Evolutionary conservation across 1,284 basidiomycete genomes (phyloP).

Genomic region (Ceratobasidium sp.): DNA sequence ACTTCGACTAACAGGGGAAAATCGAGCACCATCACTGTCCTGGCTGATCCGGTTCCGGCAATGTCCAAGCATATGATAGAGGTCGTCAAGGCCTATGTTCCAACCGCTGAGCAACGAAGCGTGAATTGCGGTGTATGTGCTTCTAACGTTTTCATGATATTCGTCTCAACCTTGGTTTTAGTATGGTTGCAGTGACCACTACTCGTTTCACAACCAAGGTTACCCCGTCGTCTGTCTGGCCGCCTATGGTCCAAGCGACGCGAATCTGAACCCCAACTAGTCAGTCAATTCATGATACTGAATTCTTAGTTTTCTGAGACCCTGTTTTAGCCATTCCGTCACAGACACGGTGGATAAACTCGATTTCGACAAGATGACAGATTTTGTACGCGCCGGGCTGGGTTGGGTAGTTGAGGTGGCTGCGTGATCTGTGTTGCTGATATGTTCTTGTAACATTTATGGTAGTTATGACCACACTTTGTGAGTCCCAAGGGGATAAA

Average conservation of each 20-base stretch:
- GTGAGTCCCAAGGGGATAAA: background rate
- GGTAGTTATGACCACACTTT: background rate
- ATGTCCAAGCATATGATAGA: slow-evolving; percentile 36
- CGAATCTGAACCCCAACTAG: slow-evolving; percentile 41
- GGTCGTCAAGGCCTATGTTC: slow-evolving; percentile 38
- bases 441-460: too few species aligned
- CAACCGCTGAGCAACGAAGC: slow-evolving; percentile 35
- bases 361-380: slow-evolving; percentile 37
- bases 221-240: slow-evolving; percentile 40
- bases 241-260: slow-evolving; percentile 38
- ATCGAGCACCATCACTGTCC: slow-evolving; percentile 39
- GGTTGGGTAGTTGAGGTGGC: slow-evolving; percentile 40
- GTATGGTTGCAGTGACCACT: slow-evolving; percentile 39
- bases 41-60: slow-evolving; percentile 25
- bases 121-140: slow-evolving; percentile 39
- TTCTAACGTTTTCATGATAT: background rate
- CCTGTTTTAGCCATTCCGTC: slow-evolving; percentile 13
- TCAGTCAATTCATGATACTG: background rate
- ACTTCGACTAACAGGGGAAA: slow-evolving; percentile 24
- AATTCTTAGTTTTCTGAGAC: too few species aligned
- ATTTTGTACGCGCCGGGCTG: slow-evolving; percentile 38
- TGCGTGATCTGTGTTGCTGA: too few species aligned
- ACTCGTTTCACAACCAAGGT: slow-evolving; percentile 37
- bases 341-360: slow-evolving; percentile 39
- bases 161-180: background rate